Base-by-base conservation (phyloP, 2,329 filamentous ascomycete species). In the Dactylonectria macrodidyma region DNA sequence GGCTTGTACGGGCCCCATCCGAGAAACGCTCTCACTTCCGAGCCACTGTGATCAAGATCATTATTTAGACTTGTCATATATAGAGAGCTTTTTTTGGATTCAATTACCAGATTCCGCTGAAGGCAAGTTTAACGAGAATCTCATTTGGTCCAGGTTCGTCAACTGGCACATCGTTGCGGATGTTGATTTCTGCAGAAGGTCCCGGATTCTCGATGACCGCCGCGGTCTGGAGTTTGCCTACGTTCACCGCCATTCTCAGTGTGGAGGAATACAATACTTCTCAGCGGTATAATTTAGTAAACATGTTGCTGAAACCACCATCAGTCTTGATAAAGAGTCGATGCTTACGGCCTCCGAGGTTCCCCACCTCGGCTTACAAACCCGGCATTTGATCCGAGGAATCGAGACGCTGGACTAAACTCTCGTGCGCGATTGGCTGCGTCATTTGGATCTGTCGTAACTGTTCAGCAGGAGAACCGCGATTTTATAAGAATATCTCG, bases 1-100 rank as follows among this genome's bases (percentile, higher is more conserved):
- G 63, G 38, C 7, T 67, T 36, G 41, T 80, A 80, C 0, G 68
- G 61, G 5, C 75, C 72, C 73, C 73, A 80, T 22, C 78, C 78
- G 3, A 68, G 67, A 6, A 79, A 56, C 0, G 78, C 78, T 6
- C 78, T 71, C 4, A 79, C 51, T 52, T 80, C 78, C 0, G 78
- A 80, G 2, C 76, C 73, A n/a, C 78, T 80, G 8, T 0, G 0
- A 50, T 7, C 3, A 33, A 19, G 22, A 16, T 24, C 4, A 22
- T 1, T 5, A 9, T 41, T 70, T 8, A 71, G 44, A 44, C 19
- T 5, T 3, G 16, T 34, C 41, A 8, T 24, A 16, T 10, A n/a
- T 2, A 11, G 8, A 11, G 36, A 24, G 14, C 3, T 44, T 19
- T 11, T 8, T 22, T 47, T 2, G 10, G 30, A 19, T 16, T 7